Evolutionary conservation across 2,329 filamentous ascomycete species (phyloP), one percentile per base, ranked within the genome.

Genomic region (Arachnopeziza araneosa): DNA sequence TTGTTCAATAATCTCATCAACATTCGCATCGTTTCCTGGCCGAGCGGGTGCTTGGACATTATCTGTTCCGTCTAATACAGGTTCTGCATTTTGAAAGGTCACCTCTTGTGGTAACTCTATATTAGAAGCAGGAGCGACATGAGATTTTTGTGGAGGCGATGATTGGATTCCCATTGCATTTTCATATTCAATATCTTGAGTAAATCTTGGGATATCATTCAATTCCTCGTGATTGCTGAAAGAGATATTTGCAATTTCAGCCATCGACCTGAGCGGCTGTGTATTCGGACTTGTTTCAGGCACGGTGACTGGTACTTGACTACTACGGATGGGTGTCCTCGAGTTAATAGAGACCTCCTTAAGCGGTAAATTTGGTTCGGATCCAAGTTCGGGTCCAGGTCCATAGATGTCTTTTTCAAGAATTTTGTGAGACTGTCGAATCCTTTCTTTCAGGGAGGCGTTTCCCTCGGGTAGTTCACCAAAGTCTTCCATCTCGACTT

Each of bases 201-300:
- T 68, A n/a, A 72, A 68, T 2, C 66, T 67, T 24, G 68, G 68
- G 9, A 67, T 55, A 24, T 68, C 59, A 24, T 63, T 54, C 32
- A 66, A 54, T 4, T 63, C 62, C 19, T 63, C 58, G 32, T 65
- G 59, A 10, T 62, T 59, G 2, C 52, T 52, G 50, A 67, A 68
- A 3, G 69, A 71, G 4, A 70, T 52, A 23, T 58, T 60, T 24
- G 66, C 67, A 26, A 71, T 67, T 21, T 71, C 68, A 9, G 61
- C 61, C 62, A 72, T 68, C 1, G 67, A 64, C 4, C 66, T 61
- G 21, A 67, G 49, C n/a, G 57, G 57, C 22, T 60, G 55, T 22
- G 60, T 59, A 6, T 60, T 51, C n/a, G 70, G 71, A 52, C 69
- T 71, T 3, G 70, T 72, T 54, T 72, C 71, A n/a, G 67, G 71